Conservation (phyloP, 1,284 basidiomycete species). For the Ustilago shanxiensis region DNA sequence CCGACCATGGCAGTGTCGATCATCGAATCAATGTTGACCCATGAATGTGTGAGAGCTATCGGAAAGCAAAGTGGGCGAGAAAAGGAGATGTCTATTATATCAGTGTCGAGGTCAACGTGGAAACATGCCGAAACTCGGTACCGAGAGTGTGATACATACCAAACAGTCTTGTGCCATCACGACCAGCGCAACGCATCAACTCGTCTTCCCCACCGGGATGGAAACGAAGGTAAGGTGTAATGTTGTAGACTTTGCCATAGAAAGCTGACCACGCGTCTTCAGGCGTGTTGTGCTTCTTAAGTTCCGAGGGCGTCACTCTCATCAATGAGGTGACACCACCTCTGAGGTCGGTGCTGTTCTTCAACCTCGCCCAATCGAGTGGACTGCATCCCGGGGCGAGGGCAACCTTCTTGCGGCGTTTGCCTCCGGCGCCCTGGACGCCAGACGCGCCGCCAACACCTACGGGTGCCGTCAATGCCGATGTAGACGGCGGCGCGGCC, state of each 20-base stretch:
- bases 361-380: slow-evolving; percentile 90
- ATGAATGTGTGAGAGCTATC: slow-evolving; percentile 76
- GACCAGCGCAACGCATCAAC: slow-evolving; percentile 93
- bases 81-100: neutral
- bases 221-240: slow-evolving; percentile 89
- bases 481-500: slow-evolving; percentile 56
- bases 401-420: slow-evolving; percentile 78
- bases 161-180: slow-evolving; percentile 93
- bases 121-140: neutral
- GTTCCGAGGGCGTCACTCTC: slow-evolving; percentile 84
- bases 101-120: neutral
- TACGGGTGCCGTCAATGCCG: slow-evolving; percentile 50
- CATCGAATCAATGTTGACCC: slow-evolving; percentile 96
- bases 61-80: neutral
- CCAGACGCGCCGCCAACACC: slow-evolving; percentile 59
- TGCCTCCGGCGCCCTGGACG: slow-evolving; percentile 16
- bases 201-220: slow-evolving; percentile 96
- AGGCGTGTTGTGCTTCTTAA: slow-evolving; percentile 84
- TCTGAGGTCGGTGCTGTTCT: slow-evolving; percentile 74
- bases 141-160: slow-evolving; percentile 74
- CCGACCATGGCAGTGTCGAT: slow-evolving; percentile 91
- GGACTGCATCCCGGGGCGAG: slow-evolving; percentile 91
- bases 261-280: slow-evolving; percentile 94
- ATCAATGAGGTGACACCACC: slow-evolving; percentile 69
- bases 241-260: slow-evolving; percentile 95